Conservation (phyloP, 2,329 filamentous ascomycete species). For the Scedosporium apiospermum region DNA sequence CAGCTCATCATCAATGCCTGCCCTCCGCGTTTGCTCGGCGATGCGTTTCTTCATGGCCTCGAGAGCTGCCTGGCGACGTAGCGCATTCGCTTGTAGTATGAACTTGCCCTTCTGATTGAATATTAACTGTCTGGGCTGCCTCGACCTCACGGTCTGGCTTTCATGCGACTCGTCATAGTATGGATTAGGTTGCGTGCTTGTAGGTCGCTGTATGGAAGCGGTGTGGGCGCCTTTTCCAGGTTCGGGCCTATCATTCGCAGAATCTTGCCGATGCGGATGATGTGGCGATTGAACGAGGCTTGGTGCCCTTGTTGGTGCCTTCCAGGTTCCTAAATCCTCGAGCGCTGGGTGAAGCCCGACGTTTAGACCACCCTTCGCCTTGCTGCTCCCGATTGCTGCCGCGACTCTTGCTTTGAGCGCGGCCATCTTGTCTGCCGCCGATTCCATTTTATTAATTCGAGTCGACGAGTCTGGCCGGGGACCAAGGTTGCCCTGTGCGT, state of each 20-base stretch:
- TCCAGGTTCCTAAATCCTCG: constrained; percentile 42
- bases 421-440: constrained; percentile 56
- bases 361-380: constrained; percentile 57
- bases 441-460: constrained; percentile 2
- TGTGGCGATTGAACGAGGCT: constrained; percentile 13
- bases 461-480: background rate
- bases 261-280: constrained; percentile 27
- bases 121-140: constrained; percentile 65
- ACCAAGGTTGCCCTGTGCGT: background rate
- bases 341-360: constrained; percentile 72
- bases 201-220: constrained; percentile 4
- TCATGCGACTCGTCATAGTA: constrained; percentile 68
- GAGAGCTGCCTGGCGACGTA: constrained; percentile 76
- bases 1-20: constrained; percentile 86
- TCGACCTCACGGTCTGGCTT: constrained; percentile 43
- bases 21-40: constrained; percentile 75
- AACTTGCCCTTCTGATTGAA: constrained; percentile 98
- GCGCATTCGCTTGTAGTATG: constrained; percentile 83
- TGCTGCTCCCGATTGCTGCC: constrained; percentile 56
- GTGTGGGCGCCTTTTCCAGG: background rate
- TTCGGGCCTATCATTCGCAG: background rate
- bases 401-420: constrained; percentile 73
- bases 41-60: constrained; percentile 95
- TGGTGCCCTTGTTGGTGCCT: constrained; percentile 21
- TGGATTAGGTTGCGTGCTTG: constrained; percentile 44